Percentiles rank a stretch among this genome's conserved stretches.
Evolutionary conservation across 768 basidiomycete species (phyloP).

Genomic region (Tulasnella sp.): DNA sequence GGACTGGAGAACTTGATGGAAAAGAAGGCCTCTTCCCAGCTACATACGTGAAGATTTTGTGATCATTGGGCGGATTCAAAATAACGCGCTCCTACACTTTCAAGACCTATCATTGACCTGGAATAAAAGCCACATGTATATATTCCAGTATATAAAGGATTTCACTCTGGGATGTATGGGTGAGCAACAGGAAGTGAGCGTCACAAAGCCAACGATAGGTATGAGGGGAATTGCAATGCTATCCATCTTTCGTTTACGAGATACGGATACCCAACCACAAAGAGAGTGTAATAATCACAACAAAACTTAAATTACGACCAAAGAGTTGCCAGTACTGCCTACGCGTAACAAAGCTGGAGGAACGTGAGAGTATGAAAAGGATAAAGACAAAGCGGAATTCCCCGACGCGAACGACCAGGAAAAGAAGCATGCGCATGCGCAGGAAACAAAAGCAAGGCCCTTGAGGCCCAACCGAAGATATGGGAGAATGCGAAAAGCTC

Average conservation of each 20-base stretch:
- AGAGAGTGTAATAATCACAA: background rate
- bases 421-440: background rate
- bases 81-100: too few species aligned
- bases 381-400: background rate
- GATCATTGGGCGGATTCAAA: background rate
- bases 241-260: background rate
- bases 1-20: slow-evolving; percentile 30
- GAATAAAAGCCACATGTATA: too few species aligned
- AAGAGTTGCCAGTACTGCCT: background rate
- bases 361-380: background rate
- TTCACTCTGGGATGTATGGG: too few species aligned
- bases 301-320: background rate
- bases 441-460: background rate
- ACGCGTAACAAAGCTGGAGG: background rate
- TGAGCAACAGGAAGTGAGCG: too few species aligned
- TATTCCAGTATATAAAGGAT: too few species aligned
- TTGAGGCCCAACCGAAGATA: too few species aligned
- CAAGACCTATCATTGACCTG: too few species aligned
- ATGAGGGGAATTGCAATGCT: background rate
- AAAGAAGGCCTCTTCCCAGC: slow-evolving; percentile 30
- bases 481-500: too few species aligned
- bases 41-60: slow-evolving; percentile 20
- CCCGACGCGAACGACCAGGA: background rate
- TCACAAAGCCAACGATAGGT: background rate
- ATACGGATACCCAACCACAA: too few species aligned